Evolutionary conservation across 2,329 filamentous ascomycete species (phyloP).

Genomic region (Stemphylium beticola): DNA sequence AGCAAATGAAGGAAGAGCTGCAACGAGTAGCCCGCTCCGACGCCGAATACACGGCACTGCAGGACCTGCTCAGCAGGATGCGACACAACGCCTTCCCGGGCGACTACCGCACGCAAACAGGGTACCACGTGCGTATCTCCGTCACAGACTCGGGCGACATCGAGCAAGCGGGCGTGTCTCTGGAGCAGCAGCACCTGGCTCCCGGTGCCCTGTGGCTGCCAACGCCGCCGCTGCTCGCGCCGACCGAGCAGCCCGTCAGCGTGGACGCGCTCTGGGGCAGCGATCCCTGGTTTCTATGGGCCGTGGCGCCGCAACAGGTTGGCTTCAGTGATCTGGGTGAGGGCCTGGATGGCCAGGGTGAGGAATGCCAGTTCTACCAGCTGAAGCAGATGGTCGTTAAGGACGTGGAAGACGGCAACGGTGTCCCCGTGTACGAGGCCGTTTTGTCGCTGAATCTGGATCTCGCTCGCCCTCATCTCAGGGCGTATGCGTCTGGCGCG

Average conservation of each 20-base stretch:
- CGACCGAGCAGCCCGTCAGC: not conserved
- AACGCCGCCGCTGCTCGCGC: not conserved
- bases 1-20: not conserved
- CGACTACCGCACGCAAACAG: conserved; percentile 1
- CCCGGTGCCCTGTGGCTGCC: not conserved
- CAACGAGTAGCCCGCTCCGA: not conserved
- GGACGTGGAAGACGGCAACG: no score
- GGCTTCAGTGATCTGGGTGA: conserved; percentile 2
- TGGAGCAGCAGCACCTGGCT: not conserved
- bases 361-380: not conserved
- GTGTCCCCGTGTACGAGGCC: not conserved
- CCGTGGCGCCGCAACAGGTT: not conserved
- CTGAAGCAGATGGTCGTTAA: not conserved
- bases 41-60: not conserved
- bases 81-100: not conserved
- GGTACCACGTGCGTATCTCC: not conserved
- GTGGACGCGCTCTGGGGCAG: not conserved
- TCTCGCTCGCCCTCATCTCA: not conserved
- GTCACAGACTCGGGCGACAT: no score
- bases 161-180: no score
- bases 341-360: not conserved
- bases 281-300: not conserved
- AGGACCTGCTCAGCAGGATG: not conserved
- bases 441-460: not conserved
- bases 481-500: not conserved